phyloP scores from a whole-genome alignment of 306 rosid genomes.

The Glycine soja region DNA sequence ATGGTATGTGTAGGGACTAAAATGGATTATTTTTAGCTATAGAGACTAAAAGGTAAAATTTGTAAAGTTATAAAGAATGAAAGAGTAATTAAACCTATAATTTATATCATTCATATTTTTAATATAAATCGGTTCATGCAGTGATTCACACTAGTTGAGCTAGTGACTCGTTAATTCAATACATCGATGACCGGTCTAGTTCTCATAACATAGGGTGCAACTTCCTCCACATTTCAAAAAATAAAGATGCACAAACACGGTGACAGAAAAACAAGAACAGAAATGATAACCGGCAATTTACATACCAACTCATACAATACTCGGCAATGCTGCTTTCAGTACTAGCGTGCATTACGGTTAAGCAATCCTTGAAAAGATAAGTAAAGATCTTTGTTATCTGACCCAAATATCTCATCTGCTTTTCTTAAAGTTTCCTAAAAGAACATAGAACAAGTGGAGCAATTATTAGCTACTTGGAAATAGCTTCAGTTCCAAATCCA shows the following conservation, averaged over 20 bases:
- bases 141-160: background rate
- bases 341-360: slow-evolving; percentile 75
- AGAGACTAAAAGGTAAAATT: no score
- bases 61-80: no score
- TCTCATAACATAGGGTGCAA: background rate
- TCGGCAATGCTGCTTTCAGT: slow-evolving; percentile 46
- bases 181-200: background rate
- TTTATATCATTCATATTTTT: no score
- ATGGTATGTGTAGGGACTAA: no score
- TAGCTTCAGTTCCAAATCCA: slow-evolving; percentile 37
- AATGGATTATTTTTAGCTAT: no score
- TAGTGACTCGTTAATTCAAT: background rate
- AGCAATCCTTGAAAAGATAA: slow-evolving; percentile 93
- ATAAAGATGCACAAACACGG: background rate
- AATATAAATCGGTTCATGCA: no score
- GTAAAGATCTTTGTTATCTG: slow-evolving; percentile 93
- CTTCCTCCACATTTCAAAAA: slow-evolving; percentile 4
- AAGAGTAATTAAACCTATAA: no score
- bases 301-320: slow-evolving; percentile 53
- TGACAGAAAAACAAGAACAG: slow-evolving; percentile 6
- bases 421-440: slow-evolving; percentile 90
- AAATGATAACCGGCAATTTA: slow-evolving; percentile 35
- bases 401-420: slow-evolving; percentile 97
- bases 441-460: slow-evolving; percentile 35
- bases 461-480: slow-evolving; percentile 34